phyloP scores from a whole-genome alignment of 139 green algal genomes.

The Dunaliella sp. region DNA sequence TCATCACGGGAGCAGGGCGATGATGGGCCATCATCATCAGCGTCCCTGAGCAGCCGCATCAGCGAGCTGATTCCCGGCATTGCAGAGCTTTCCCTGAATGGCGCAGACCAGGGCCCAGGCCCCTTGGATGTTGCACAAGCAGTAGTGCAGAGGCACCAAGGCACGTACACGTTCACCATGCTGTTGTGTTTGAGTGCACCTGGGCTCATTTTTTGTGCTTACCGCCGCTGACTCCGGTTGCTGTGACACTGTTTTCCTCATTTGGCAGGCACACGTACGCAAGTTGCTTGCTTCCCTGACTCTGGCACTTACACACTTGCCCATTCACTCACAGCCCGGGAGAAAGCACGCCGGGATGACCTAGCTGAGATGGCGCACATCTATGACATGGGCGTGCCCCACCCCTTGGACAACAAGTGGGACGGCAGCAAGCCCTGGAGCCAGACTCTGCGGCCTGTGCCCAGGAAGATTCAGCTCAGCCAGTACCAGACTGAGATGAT shows the following conservation, averaged over 20 bases:
- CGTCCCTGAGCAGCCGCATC: conserved; percentile 34
- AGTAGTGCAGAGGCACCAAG: background rate
- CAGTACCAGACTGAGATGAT: conserved; percentile 65
- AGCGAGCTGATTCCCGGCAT: conserved; percentile 53
- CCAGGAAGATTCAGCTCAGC: conserved; percentile 44
- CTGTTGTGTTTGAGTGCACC: too few species aligned
- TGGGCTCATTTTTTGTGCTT: too few species aligned
- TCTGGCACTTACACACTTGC: background rate
- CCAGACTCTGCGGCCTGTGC: conserved; percentile 38
- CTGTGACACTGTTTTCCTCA: background rate
- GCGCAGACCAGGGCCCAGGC: background rate
- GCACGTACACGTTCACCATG: too few species aligned
- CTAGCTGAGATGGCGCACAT: conserved; percentile 42
- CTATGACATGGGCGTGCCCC: conserved; percentile 46
- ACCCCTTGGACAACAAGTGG: conserved; percentile 37
- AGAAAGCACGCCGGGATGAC: background rate
- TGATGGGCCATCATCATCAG: background rate
- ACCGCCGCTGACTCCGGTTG: too few species aligned
- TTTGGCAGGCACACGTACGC: background rate
- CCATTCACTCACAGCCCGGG: background rate
- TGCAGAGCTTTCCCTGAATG: conserved; percentile 38
- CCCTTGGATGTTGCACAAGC: background rate
- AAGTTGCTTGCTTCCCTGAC: too few species aligned
- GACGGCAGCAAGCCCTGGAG: conserved; percentile 14
- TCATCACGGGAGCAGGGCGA: background rate